Percentiles rank a stretch among this genome's conserved stretches.
These are phyloP conservation scores for Magnusiomyces sp. DNA, from an alignment of 1,139 yeast genomes.

Conservation along the genomic window DNA sequence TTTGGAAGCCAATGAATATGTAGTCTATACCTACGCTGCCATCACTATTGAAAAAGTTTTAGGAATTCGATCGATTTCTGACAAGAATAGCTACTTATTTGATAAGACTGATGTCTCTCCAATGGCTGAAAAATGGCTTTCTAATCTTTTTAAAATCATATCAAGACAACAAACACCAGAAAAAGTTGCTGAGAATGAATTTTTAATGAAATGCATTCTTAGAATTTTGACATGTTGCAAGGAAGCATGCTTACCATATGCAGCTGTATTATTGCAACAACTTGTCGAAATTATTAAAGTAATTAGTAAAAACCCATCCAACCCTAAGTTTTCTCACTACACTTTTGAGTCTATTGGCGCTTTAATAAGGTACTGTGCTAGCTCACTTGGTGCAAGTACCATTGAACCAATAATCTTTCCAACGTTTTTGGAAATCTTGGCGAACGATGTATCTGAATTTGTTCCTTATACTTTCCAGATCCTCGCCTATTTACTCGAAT, in stretches of 20 bases:
- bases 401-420: slow-evolving; percentile 58
- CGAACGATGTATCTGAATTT: slow-evolving; percentile 87
- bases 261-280: slow-evolving; percentile 42
- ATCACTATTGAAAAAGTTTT: slow-evolving; percentile 85
- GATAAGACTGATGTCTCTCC: slow-evolving; percentile 60
- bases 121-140: slow-evolving; percentile 47
- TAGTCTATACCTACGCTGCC: slow-evolving; percentile 88
- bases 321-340: slow-evolving; percentile 87
- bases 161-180: slow-evolving; percentile 63
- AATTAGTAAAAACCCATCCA: slow-evolving; percentile 84
- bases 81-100: slow-evolving; percentile 46
- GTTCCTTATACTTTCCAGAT: slow-evolving; percentile 89
- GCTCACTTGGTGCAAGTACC: slow-evolving; percentile 28
- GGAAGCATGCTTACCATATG: slow-evolving; percentile 43
- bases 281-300: slow-evolving; percentile 58
- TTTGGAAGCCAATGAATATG: slow-evolving; percentile 53
- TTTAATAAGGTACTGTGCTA: slow-evolving; percentile 48
- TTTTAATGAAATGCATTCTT: slow-evolving; percentile 81
- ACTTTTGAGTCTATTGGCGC: slow-evolving; percentile 83
- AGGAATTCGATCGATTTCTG: slow-evolving; percentile 47
- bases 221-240: slow-evolving; percentile 72
- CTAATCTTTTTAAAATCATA: slow-evolving; percentile 59
- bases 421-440: slow-evolving; percentile 55
- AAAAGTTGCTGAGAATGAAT: slow-evolving; percentile 90
- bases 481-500: slow-evolving; percentile 67